Percentiles rank a stretch among this genome's conserved stretches.
These are phyloP conservation scores for Arthrobotrys pseudoclavata DNA, from an alignment of 2,329 filamentous ascomycete species.

Conservation along the genomic window DNA sequence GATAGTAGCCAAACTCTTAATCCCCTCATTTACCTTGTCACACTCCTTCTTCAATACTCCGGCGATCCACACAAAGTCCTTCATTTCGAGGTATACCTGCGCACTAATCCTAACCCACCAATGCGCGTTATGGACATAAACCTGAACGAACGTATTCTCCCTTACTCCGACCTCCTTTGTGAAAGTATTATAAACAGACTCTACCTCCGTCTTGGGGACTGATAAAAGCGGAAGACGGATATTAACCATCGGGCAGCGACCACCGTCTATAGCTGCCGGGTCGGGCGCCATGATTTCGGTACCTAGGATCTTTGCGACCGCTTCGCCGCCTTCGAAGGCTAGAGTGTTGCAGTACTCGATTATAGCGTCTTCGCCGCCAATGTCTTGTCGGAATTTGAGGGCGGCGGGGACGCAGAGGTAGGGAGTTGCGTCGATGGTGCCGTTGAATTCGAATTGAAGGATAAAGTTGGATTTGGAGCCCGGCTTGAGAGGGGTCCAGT, in stretches of 20 bases:
- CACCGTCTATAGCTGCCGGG: slow-evolving; percentile 25
- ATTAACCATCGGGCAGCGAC: slow-evolving; percentile 49
- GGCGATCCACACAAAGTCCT: slow-evolving; percentile 81
- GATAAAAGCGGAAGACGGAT: slow-evolving; percentile 40
- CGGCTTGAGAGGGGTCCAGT: slow-evolving; percentile 64
- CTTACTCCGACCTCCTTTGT: slow-evolving; percentile 71
- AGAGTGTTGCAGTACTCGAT: slow-evolving; percentile 74
- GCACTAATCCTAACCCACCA: slow-evolving; percentile 82
- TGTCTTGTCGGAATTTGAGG: slow-evolving; percentile 77
- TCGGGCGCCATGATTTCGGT: slow-evolving; percentile 74
- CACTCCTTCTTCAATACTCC: slow-evolving; percentile 69
- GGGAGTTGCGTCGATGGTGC: slow-evolving; percentile 79
- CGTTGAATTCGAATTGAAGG: slow-evolving; percentile 79
- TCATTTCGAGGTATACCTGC: slow-evolving; percentile 84
- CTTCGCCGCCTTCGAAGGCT: slow-evolving; percentile 74
- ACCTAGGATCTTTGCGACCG: slow-evolving; percentile 74
- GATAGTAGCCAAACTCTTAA: slow-evolving; percentile 72
- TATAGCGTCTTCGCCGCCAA: slow-evolving; percentile 80
- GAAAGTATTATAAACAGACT: slow-evolving; percentile 37
- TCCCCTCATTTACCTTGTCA: slow-evolving; percentile 53
- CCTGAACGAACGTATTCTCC: slow-evolving; percentile 65
- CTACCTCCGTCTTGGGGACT: slow-evolving; percentile 56
- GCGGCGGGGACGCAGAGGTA: slow-evolving; percentile 80
- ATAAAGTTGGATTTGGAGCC: slow-evolving; percentile 72
- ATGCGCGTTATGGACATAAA: slow-evolving; percentile 73